Evolutionary conservation across 2,329 filamentous ascomycete genomes (phyloP), one percentile per base, ranked within the genome.

Genomic region (Cladosporium velox): DNA sequence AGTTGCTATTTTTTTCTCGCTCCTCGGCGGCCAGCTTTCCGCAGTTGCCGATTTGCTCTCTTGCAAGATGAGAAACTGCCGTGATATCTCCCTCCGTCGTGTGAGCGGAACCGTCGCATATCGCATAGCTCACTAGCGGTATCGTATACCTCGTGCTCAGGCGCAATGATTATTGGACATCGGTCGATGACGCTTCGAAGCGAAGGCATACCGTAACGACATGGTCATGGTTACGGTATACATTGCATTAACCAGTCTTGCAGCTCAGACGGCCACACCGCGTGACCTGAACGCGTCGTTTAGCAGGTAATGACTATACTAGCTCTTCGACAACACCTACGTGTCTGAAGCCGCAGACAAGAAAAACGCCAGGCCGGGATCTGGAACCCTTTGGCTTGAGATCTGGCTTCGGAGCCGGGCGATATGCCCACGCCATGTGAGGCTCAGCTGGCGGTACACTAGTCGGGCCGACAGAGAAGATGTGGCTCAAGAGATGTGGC

Each of bases 381-480:
- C 32, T 58, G 55, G 55, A 58, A 58, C n/a, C 49, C n/a, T 26
- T 12, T 28, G 28, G 24, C 18, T 54, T 18, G 49, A 30, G 18
- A 41, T 35, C 34, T 41, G n/a, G 38, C 26, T 30, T 54, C 60
- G 60, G 60, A 54, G 60, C 32, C 49, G 47, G 49, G 60, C 60
- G 60, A 35, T 41, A n/a, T 55, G 30, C 52, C 41, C 52, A 34
- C 52, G 52, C 28, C 32, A 30, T 5, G 26, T 55, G 59, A 34
- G 59, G 59, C 59, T 61, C 41, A 51, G 59, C 26, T 24, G 1
- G n/a, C 15, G 35, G 54, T 24, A 24, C 47, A 30, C 49, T 41
- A 63, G 49, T 63, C 32, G 60, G 60, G 60, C 49, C 60, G 60
- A 63, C 21, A 26, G n/a, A 26, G n/a, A 26, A 34, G 12, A 12